Evolutionary conservation across 169 alveolate genomes (phyloP), one percentile per base, ranked within the genome.

Genomic region (Plasmodium gonderi): DNA sequence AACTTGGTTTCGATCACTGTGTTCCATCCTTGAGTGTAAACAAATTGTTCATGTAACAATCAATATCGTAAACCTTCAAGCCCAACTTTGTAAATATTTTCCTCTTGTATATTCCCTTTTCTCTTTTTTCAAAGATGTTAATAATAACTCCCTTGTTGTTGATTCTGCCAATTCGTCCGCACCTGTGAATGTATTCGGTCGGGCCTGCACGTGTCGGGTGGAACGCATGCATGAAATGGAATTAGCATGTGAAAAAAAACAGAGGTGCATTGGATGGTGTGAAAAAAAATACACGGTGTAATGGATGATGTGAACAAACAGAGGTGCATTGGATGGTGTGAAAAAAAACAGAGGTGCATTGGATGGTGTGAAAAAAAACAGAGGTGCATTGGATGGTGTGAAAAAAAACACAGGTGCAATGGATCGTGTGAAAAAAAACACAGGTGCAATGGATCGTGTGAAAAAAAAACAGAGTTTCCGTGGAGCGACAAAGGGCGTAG

Each of bases 141-240:
- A 87, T 75, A 7, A 87, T 64, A 31, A 83, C 78, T 11, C 93
- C 93, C 40, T 87, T 87, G 68, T 87, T 87, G 79, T 77, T 87
- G 23, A 87, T 77, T 67, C 93, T 87, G 17, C 93, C 93, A 31
- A 87, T 87, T 74, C 93, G 33, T 42, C 93, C 93, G 40, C 93
- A 87, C 64, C 93, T 75, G 67, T 87, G 93, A 3, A 75, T 67
- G 47, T 87, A 87, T 36, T 87, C 93, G 20, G 74, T 77, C 14
- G 47, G 40, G 38, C 9, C 93, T 87, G 23, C 31, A 65, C 42
- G 72, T 17, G 64, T n/a, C n/a, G 67, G 36, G 47, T 12, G 23
- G 45, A 9, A 8, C 11, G 42, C 4, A 79, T n/a, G 38, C n/a
- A 44, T 20, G 29, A 9, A 9, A 9, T 6, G 51, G 51, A 9